phyloP scores from a whole-genome alignment of 2,329 filamentous ascomycete genomes.

The Didymella keratinophila region DNA sequence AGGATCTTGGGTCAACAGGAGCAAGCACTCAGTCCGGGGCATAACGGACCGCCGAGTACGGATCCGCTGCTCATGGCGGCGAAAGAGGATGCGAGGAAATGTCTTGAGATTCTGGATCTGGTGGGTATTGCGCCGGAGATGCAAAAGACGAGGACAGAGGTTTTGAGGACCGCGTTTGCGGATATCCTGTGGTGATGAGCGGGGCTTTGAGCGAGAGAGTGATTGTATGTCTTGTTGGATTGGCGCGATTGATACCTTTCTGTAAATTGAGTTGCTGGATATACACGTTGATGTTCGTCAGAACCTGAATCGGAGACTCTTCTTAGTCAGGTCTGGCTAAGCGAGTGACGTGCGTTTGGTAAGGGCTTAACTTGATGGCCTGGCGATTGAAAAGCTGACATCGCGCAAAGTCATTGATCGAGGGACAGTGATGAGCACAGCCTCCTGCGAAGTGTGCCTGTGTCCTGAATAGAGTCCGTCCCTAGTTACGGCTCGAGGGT shows the following conservation, averaged over 20 bases:
- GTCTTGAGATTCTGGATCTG: constrained; percentile 57
- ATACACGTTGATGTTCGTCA: not conserved
- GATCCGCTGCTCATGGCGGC: constrained; percentile 49
- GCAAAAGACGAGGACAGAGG: constrained; percentile 58
- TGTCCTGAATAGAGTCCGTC: constrained; percentile 18
- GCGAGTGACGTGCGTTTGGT: no score
- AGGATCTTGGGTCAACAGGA: constrained; percentile 50
- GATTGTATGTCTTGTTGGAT: not conserved
- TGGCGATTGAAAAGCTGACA: no score
- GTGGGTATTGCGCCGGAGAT: constrained; percentile 57
- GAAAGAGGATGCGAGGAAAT: constrained; percentile 55
- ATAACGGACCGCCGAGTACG: constrained; percentile 36
- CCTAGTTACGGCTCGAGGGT: no score
- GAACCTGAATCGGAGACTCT: no score
- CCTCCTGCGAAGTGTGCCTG: constrained; percentile 8
- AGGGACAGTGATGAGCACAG: constrained; percentile 8
- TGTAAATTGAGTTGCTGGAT: not conserved
- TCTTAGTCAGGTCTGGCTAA: no score
- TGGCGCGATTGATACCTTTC: constrained; percentile 1
- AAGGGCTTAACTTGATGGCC: no score
- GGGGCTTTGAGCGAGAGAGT: not conserved
- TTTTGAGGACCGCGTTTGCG: constrained; percentile 55
- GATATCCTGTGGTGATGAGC: constrained; percentile 46
- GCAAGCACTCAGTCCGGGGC: constrained; percentile 38
- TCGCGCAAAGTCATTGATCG: no score